These are phyloP conservation scores for Tremella fuciformis DNA, from an alignment of 768 basidiomycete genomes.

Conservation along the genomic window DNA sequence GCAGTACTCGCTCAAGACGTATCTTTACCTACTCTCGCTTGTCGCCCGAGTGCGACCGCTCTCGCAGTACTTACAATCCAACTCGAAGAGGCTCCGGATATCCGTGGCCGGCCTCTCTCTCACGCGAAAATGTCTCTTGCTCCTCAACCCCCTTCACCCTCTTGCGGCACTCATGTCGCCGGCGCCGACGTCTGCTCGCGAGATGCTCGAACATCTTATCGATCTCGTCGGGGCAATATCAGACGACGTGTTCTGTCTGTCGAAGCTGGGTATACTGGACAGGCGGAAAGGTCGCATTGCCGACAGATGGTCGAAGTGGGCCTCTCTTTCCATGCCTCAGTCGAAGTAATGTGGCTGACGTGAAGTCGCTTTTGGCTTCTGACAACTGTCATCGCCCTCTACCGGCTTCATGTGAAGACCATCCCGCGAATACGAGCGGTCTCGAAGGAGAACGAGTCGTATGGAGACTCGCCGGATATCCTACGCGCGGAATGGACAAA, in stretches of 20 bases:
- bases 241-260: conserved; percentile 41
- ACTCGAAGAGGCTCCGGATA: conserved; percentile 33
- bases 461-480: neutral
- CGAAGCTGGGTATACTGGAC: conserved; percentile 32
- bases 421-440: conserved; percentile 28
- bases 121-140: conserved; percentile 48
- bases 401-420: conserved; percentile 32
- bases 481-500: conserved; percentile 34
- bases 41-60: conserved; percentile 31
- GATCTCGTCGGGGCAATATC: conserved; percentile 36
- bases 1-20: conserved; percentile 44
- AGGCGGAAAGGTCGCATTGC: conserved; percentile 23
- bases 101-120: conserved; percentile 37
- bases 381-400: conserved; percentile 39
- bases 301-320: conserved; percentile 46
- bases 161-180: conserved; percentile 41
- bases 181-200: conserved; percentile 33
- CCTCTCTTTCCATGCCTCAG: neutral
- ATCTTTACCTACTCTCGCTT: conserved; percentile 42
- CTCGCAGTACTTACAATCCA: conserved; percentile 30
- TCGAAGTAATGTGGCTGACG: neutral
- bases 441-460: conserved; percentile 1
- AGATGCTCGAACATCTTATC: conserved; percentile 33
- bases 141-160: conserved; percentile 44
- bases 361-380: conserved; percentile 45